Evolutionary conservation across 192 early-diverging fungal species (phyloP).

Genomic region (Geranomyces variabilis): DNA sequence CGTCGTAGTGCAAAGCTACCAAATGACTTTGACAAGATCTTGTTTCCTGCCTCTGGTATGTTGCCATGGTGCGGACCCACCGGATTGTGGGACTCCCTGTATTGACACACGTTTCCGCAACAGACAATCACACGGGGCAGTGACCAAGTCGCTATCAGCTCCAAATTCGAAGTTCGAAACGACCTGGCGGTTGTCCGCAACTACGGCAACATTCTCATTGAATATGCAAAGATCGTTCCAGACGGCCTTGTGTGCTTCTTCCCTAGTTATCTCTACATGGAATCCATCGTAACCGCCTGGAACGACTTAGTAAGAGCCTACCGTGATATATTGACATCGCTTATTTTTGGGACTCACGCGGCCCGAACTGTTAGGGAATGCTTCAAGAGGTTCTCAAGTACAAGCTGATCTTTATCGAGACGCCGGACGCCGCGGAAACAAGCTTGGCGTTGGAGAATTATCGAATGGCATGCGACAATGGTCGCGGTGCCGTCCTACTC

Average conservation of each 20-base stretch:
- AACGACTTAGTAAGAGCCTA: constrained; percentile 81
- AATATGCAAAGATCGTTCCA: constrained; percentile 90
- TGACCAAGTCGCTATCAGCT: constrained; percentile 97
- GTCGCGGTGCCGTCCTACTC: constrained; percentile 93
- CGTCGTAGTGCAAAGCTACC: constrained; percentile 87
- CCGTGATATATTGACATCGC: no score
- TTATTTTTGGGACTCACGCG: no score
- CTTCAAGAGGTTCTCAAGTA: constrained; percentile 92
- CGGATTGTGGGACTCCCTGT: no score
- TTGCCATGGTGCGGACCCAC: no score
- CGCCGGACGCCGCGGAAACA: constrained; percentile 97
- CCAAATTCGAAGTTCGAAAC: constrained; percentile 98
- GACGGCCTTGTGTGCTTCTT: constrained; percentile 99
- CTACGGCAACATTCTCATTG: constrained; percentile 95
- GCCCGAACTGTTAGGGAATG: constrained; percentile 80
- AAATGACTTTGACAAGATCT: constrained; percentile 92
- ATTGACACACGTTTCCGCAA: not conserved
- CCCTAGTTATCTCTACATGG: constrained; percentile 98
- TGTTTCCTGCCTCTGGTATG: constrained; percentile 94
- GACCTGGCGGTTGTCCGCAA: constrained; percentile 98
- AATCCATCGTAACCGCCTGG: constrained; percentile 97
- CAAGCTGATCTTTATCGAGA: constrained; percentile 99
- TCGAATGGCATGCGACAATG: constrained; percentile 93
- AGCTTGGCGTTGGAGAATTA: constrained; percentile 95
- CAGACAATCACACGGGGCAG: constrained; percentile 91